These are phyloP conservation scores for Metarhizium humberi DNA, from an alignment of 2,329 filamentous ascomycete genomes.

Conservation along the genomic window DNA sequence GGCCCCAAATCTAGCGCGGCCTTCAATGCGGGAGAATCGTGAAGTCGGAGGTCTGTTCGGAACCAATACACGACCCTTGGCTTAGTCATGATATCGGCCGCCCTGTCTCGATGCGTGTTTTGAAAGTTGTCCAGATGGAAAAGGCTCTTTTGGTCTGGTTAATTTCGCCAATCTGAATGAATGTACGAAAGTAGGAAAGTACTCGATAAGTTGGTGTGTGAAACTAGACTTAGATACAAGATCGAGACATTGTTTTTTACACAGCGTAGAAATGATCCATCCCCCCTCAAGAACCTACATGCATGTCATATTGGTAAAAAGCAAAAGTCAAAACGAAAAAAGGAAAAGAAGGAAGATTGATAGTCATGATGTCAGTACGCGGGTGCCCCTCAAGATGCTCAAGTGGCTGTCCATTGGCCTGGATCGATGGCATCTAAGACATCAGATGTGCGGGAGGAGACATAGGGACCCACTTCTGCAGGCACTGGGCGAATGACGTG, in stretches of 20 bases:
- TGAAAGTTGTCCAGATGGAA: neutral
- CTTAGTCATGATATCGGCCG: slow-evolving; percentile 17
- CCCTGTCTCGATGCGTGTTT: neutral
- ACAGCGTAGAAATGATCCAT: too few species aligned
- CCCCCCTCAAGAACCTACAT: too few species aligned
- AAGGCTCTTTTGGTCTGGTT: neutral
- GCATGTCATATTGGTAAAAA: too few species aligned
- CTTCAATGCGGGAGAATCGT: slow-evolving; percentile 66
- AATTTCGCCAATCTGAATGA: neutral
- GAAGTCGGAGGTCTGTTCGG: slow-evolving; percentile 66
- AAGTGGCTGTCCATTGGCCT: too few species aligned
- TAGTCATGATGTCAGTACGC: slow-evolving; percentile 8
- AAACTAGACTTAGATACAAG: neutral
- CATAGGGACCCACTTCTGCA: too few species aligned
- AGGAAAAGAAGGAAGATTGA: neutral
- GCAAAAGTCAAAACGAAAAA: neutral
- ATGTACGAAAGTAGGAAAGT: too few species aligned
- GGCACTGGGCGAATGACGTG: too few species aligned
- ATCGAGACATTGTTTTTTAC: neutral
- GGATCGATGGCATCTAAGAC: too few species aligned
- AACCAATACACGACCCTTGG: slow-evolving; percentile 64
- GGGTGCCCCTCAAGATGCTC: neutral
- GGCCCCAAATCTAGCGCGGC: slow-evolving; percentile 63
- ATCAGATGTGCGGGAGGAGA: too few species aligned
- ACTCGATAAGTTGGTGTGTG: neutral